Base-by-base conservation (phyloP, 2,329 filamentous ascomycete genomes). In the Dactylellina cionopaga region DNA sequence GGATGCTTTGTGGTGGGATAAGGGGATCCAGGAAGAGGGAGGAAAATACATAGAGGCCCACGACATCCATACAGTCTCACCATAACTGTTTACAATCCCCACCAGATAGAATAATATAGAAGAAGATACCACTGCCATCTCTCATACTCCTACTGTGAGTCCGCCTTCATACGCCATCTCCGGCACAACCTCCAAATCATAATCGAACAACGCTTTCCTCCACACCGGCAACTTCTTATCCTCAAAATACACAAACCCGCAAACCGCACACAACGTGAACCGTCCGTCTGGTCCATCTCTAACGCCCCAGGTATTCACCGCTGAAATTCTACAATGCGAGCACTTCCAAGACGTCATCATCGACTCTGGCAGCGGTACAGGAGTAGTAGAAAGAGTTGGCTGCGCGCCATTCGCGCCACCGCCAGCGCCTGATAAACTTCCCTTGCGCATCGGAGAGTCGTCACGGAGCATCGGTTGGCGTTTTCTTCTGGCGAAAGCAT, bases 241-340 rank as follows among this genome's bases (percentile, higher is more conserved):
- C 19, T 74, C 69, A n/a, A 56, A 59, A 24, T 64, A 74, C 2
- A 68, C 1, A 27, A 43, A 31, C 5, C 69, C 69, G 15, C 69
- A 74, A 6, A 74, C 24, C 4, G 52, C 63, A 15, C 69, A 74
- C 1, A 74, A 46, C 0, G 62, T 74, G n/a, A 35, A 55, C 25
- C 51, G 33, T 15, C 93, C 94, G 60, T 87, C 84, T 11, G 95
- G 95, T 22, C 95, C 95, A 81, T 98, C 93, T 77, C 95, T 85
- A 2, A 98, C 94, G 51, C 92, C 93, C 95, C 95, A 99, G 6
- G 97, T 92, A 25, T 92, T 90, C 51, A 89, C 89, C 13, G 94
- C 95, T 88, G 91, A 94, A 31, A 97, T 88, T 71, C 85, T 85
- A 80, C 95, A 99, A 80, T 98, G 94, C 44, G 84, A 84, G 81